Base-by-base conservation (phyloP, 306 rosid genomes). In the Vicia faba region DNA sequence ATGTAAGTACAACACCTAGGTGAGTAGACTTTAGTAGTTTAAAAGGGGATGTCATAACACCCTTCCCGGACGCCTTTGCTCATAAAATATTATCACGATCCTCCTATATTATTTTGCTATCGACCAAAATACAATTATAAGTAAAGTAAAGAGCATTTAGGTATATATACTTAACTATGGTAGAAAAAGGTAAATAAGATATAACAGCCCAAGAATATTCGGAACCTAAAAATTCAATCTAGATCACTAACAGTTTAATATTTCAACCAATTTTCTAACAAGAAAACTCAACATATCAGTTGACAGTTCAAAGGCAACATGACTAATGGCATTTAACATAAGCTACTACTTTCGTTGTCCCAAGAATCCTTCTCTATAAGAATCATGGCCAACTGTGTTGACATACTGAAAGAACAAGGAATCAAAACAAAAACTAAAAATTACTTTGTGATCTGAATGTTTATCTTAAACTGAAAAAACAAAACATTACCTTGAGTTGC, bases 11-110 rank as follows among this genome's bases (percentile, higher is more conserved):
- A 45, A 93, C 98, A 29, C 98, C 98, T 15, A 89, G 67, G 70
- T 93, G 84, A 79, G 88, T 93, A 61, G 98, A 93, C 81, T 93
- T 93, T 31, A 93, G 83, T 31, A 93, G 86, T 81, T 89, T 93
- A 79, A 93, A 93, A 64, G 98, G 98, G 70, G 98, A 89, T 44
- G 98, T 93, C 54, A 93, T 74, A 46, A 89, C 98, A 64, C 97
- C 98, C 77, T 88, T 93, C 64, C 89, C 96, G 3, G 91, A 81
- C 51, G 91, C 88, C 75, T 97, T 86, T 71, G 97, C 97, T 70
- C 97, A 89, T 79, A 93, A 82, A 67, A 93, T 93, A 85, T 93
- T 93, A 73, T 86, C 98, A 8, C 84, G 97, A 46, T 93, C 98
- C 55, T 93, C 97, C 98, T 93, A 70, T 45, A 73, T 39, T 8